These are phyloP conservation scores for Arthrinium phaeospermum DNA, from an alignment of 2,329 filamentous ascomycete species.

Conservation along the genomic window DNA sequence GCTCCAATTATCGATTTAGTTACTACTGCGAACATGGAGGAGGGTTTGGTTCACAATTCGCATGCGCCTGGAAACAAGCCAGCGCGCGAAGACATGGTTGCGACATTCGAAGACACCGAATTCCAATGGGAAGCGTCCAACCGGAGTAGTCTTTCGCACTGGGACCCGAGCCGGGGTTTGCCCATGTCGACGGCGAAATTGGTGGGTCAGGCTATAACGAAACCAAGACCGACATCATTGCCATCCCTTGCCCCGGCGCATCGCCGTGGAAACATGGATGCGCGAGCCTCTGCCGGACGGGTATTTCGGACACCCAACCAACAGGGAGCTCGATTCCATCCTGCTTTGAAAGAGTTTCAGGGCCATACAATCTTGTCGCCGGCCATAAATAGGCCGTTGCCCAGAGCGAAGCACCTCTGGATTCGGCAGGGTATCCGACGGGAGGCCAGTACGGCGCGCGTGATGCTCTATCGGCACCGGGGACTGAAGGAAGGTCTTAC, in stretches of 20 bases:
- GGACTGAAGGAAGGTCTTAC: conserved; percentile 47
- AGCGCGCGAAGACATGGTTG: not conserved
- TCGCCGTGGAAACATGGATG: conserved; percentile 59
- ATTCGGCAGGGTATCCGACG: conserved; percentile 58
- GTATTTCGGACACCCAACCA: conserved; percentile 48
- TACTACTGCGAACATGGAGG: not conserved
- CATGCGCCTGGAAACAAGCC: not conserved
- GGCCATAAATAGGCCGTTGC: conserved; percentile 38
- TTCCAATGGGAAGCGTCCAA: conserved; percentile 20
- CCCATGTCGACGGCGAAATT: conserved; percentile 50
- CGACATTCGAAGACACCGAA: not conserved
- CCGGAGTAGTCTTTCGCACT: conserved; percentile 37
- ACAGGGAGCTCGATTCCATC: conserved; percentile 35
- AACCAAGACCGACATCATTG: conserved; percentile 59
- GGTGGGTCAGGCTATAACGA: conserved; percentile 53
- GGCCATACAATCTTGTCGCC: conserved; percentile 39
- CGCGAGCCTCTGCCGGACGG: conserved; percentile 54
- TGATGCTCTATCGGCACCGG: conserved; percentile 59
- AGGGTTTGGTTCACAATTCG: not conserved
- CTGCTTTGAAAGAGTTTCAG: conserved; percentile 40
- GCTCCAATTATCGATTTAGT: too few species aligned
- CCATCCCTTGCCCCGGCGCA: conserved; percentile 59
- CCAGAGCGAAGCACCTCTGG: conserved; percentile 51
- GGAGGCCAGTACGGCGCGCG: conserved; percentile 53
- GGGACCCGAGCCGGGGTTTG: conserved; percentile 46